phyloP scores from a whole-genome alignment of 1,284 basidiomycete species.

The Apiotrichum gamsii region DNA sequence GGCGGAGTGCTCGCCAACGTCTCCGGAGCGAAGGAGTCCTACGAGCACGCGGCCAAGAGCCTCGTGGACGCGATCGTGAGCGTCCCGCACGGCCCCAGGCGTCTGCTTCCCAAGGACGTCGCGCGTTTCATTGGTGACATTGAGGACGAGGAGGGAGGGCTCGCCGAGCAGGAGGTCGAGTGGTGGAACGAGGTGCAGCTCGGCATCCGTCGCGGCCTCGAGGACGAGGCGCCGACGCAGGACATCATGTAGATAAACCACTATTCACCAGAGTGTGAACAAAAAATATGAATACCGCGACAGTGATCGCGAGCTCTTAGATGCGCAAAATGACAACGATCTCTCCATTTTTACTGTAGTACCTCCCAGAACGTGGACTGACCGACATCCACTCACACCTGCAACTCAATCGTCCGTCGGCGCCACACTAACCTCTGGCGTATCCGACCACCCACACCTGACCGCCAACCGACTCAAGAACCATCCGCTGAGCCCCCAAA shows the following conservation, averaged over 20 bases:
- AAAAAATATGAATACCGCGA: too few relatives aligned
- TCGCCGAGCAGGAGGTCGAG: conserved; percentile 8
- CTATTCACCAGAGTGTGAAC: too few relatives aligned
- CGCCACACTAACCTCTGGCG: conserved; percentile 12
- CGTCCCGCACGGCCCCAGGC: conserved; percentile 12
- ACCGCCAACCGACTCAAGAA: conserved; percentile 32
- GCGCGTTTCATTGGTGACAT: conserved; percentile 30
- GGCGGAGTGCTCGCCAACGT: conserved; percentile 5
- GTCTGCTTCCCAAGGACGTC: conserved; percentile 22
- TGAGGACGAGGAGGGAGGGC: conserved; percentile 26
- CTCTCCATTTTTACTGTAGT: too few relatives aligned
- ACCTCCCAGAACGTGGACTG: too few relatives aligned
- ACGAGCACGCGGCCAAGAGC: conserved; percentile 12
- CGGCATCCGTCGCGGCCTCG: conserved; percentile 3
- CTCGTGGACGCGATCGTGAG: conserved; percentile 7
- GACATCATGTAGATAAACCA: too few relatives aligned
- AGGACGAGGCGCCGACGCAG: too few relatives aligned
- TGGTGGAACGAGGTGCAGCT: conserved; percentile 13
- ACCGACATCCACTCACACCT: too few relatives aligned
- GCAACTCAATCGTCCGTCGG: conserved; percentile 4
- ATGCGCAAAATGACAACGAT: too few relatives aligned
- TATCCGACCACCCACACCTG: conserved; percentile 28
- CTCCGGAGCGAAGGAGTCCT: conserved; percentile 10
- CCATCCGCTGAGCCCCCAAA: conserved; percentile 45
- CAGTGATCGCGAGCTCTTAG: too few relatives aligned